These are phyloP conservation scores for Microsporum audouinii DNA, from an alignment of 2,329 filamentous ascomycete genomes.

Conservation along the genomic window DNA sequence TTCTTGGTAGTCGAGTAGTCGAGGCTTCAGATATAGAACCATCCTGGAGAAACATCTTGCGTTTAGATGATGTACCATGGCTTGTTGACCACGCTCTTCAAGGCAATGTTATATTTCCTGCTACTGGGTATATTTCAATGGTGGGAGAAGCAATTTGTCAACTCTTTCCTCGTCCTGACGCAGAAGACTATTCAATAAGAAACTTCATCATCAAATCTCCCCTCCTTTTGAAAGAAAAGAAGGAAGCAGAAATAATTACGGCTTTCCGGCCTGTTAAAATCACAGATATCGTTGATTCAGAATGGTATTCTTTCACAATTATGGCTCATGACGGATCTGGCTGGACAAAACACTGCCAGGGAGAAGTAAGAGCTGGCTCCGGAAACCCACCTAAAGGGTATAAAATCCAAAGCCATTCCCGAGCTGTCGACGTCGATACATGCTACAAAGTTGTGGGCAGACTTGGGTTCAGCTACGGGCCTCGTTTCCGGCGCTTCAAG, in stretches of 20 bases:
- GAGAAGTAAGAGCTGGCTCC: slow-evolving; percentile 9
- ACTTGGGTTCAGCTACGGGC: slow-evolving; percentile 5
- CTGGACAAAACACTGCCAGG: slow-evolving; percentile 20
- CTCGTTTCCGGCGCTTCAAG: slow-evolving; percentile 3
- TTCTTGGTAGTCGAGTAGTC: slow-evolving; percentile 18
- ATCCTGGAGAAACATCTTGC: slow-evolving; percentile 32
- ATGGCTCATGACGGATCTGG: slow-evolving; percentile 14
- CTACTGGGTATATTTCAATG: slow-evolving; percentile 34
- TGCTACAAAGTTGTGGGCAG: slow-evolving; percentile 1
- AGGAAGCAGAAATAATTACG: slow-evolving; percentile 17
- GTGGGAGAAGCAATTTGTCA: slow-evolving; percentile 30
- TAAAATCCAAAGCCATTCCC: neutral
- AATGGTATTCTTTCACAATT: slow-evolving; percentile 11
- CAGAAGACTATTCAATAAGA: slow-evolving; percentile 8
- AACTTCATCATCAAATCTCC: slow-evolving; percentile 15
- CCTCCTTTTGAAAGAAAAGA: slow-evolving; percentile 17
- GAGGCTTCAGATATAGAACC: slow-evolving; percentile 23
- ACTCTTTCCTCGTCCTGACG: neutral
- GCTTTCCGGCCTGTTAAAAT: slow-evolving; percentile 10
- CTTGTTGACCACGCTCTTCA: slow-evolving; percentile 34
- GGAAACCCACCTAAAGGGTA: neutral
- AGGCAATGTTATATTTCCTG: slow-evolving; percentile 32
- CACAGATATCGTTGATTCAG: neutral
- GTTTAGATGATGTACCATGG: slow-evolving; percentile 28
- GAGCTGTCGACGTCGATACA: neutral